Percentiles rank a stretch among this genome's conserved stretches.
phyloP scores from a whole-genome alignment of 495 filamentous ascomycete genomes.

The Hypoxylon trugodes region DNA sequence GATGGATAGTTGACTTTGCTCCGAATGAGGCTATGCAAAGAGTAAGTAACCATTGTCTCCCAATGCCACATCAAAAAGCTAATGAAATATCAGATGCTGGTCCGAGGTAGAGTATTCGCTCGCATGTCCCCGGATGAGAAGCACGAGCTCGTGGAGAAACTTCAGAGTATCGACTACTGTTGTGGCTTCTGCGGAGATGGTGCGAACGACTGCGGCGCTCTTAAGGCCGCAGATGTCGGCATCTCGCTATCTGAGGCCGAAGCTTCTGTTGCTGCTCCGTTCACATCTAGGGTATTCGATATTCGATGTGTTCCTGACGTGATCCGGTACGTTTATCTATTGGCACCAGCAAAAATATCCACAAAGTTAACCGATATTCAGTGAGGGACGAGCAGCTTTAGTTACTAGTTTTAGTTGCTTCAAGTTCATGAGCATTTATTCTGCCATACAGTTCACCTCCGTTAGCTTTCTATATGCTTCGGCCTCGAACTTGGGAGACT shows the following conservation, averaged over 20 bases:
- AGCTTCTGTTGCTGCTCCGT: conserved; percentile 96
- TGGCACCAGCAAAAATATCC: neutral
- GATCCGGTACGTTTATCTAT: conserved; percentile 68
- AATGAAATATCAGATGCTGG: conserved; percentile 72
- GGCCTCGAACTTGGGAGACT: conserved; percentile 95
- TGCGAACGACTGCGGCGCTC: conserved; percentile 96
- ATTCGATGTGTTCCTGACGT: conserved; percentile 95
- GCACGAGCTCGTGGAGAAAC: conserved; percentile 95
- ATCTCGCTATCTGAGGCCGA: conserved; percentile 98
- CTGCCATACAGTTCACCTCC: conserved; percentile 98
- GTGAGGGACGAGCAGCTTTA: conserved; percentile 91
- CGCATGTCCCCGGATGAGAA: conserved; percentile 99
- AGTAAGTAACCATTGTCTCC: conserved; percentile 50
- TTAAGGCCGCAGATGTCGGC: conserved; percentile 98
- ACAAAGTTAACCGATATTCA: conserved; percentile 42
- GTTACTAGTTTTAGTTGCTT: conserved; percentile 99
- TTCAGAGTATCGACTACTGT: conserved; percentile 96
- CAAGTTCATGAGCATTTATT: conserved; percentile 99
- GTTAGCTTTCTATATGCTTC: conserved; percentile 98
- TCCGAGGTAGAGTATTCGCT: conserved; percentile 91
- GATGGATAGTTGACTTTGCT: conserved; percentile 94
- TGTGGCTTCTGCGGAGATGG: conserved; percentile 98
- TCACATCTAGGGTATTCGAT: conserved; percentile 95
- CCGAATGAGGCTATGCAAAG: conserved; percentile 75
- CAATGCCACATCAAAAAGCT: conserved; percentile 10